Conservation (phyloP, 495 filamentous ascomycete genomes). For the Penicillium roqueforti region DNA sequence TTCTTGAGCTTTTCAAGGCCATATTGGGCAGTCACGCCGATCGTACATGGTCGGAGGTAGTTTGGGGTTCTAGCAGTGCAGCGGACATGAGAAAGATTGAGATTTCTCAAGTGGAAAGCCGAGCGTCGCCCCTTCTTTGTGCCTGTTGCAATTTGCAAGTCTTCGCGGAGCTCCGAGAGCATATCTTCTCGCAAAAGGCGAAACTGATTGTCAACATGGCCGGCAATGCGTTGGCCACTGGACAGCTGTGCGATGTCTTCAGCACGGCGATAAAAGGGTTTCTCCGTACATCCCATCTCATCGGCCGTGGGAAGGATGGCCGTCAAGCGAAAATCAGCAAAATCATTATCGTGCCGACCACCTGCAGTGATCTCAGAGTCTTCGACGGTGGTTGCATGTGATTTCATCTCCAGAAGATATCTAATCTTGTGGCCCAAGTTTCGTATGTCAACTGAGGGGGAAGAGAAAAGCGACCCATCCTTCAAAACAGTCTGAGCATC, state of each 20-base stretch:
- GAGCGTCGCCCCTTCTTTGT: slow-evolving; percentile 39
- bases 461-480: slow-evolving; percentile 25
- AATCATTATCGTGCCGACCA: slow-evolving; percentile 79
- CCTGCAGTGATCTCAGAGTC: slow-evolving; percentile 43
- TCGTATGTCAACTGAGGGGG: slow-evolving; percentile 30
- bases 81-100: slow-evolving; percentile 29
- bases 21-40: slow-evolving; percentile 40
- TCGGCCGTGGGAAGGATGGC: slow-evolving; percentile 63
- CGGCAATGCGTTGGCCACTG: slow-evolving; percentile 34
- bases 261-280: slow-evolving; percentile 55
- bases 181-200: slow-evolving; percentile 74
- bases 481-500: slow-evolving; percentile 30
- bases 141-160: slow-evolving; percentile 44
- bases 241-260: slow-evolving; percentile 29
- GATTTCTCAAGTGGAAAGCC: slow-evolving; percentile 21
- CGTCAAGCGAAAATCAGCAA: slow-evolving; percentile 56
- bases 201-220: slow-evolving; percentile 74
- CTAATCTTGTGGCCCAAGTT: slow-evolving; percentile 44
- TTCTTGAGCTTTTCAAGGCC: slow-evolving; percentile 45
- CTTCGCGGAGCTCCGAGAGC: slow-evolving; percentile 61
- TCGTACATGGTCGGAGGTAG: slow-evolving; percentile 33
- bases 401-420: slow-evolving; percentile 30
- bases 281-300: slow-evolving; percentile 57
- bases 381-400: slow-evolving; percentile 1
- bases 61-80: slow-evolving; percentile 21